phyloP scores from a whole-genome alignment of 2,329 filamentous ascomycete species.

The Talaromyces funiculosus region DNA sequence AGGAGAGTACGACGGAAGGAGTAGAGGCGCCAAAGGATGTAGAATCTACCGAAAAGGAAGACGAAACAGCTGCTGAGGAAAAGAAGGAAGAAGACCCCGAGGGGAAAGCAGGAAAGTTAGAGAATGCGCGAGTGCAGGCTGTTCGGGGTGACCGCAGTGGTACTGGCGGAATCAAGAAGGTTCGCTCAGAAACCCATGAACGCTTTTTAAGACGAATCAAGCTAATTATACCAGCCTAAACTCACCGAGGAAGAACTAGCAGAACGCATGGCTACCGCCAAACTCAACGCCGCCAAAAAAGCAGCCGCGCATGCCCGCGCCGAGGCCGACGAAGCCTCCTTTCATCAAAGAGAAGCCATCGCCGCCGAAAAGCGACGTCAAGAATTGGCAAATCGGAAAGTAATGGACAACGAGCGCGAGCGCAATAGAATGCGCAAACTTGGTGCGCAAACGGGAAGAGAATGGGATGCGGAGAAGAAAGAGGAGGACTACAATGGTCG shows the following conservation, averaged over 20 bases:
- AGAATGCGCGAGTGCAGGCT: constrained; percentile 35
- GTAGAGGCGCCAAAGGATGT: constrained; percentile 26
- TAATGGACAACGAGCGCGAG: constrained; percentile 59
- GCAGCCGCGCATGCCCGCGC: constrained; percentile 58
- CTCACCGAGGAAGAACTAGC: constrained; percentile 60
- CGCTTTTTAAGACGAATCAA: background rate
- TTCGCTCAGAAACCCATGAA: constrained; percentile 16
- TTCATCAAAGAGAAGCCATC: constrained; percentile 57
- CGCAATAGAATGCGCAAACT: constrained; percentile 56
- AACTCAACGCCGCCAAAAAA: constrained; percentile 55
- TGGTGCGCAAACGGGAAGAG: constrained; percentile 52
- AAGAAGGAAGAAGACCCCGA: constrained; percentile 21
- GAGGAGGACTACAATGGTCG: constrained; percentile 49
- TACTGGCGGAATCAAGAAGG: constrained; percentile 49
- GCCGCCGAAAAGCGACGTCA: constrained; percentile 52
- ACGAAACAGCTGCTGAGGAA: constrained; percentile 13
- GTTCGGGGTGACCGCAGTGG: constrained; percentile 51
- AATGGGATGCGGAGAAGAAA: constrained; percentile 59
- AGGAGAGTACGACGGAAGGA: constrained; percentile 20
- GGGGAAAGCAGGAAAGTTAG: constrained; percentile 14
- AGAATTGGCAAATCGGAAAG: constrained; percentile 46
- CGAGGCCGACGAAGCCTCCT: constrained; percentile 62
- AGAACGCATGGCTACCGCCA: constrained; percentile 56
- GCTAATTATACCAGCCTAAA: constrained; percentile 46
- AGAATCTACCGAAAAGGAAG: constrained; percentile 12